Conservation (phyloP, 176 grass and related monocot genomes). For the Stipa capillata region DNA sequence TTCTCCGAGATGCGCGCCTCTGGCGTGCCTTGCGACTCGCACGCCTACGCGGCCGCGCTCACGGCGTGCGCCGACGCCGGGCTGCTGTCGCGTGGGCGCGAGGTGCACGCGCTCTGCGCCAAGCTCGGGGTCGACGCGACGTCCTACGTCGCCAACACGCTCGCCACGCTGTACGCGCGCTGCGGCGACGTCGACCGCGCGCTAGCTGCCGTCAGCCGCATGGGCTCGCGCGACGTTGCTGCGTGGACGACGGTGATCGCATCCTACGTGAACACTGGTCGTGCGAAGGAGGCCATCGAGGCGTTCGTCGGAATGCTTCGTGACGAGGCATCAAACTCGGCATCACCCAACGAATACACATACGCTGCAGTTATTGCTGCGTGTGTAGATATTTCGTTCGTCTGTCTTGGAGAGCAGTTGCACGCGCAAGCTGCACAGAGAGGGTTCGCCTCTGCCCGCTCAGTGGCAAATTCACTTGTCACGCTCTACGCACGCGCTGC, state of each 20-base stretch:
- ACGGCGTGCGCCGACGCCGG: too few species aligned
- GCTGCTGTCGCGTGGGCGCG: conserved; percentile 41
- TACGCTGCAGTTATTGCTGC: conserved; percentile 42
- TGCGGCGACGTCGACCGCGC: conserved; percentile 5
- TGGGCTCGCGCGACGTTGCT: too few species aligned
- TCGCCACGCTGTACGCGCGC: conserved; percentile 40
- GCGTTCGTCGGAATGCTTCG: conserved; percentile 39
- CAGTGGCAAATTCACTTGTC: conserved; percentile 52
- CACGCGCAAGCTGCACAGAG: conserved; percentile 34
- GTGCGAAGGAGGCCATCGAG: too few species aligned
- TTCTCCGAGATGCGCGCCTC: conserved; percentile 40
- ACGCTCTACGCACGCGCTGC: conserved; percentile 37
- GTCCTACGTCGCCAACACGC: conserved; percentile 55
- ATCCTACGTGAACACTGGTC: too few species aligned
- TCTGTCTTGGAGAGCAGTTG: conserved; percentile 39
- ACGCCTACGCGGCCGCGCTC: too few species aligned
- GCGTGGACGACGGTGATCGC: too few species aligned
- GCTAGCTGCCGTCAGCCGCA: conserved; percentile 16
- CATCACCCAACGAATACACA: conserved; percentile 49
- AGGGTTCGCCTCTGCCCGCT: conserved; percentile 20
- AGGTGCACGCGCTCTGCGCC: conserved; percentile 43
- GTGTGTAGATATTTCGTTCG: conserved; percentile 10
- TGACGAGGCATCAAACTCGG: background rate
- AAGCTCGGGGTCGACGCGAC: conserved; percentile 37
- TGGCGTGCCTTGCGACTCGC: too few species aligned